Base-by-base conservation (phyloP, 352 stramenopile species). In the Stramenopiles sp. region DNA sequence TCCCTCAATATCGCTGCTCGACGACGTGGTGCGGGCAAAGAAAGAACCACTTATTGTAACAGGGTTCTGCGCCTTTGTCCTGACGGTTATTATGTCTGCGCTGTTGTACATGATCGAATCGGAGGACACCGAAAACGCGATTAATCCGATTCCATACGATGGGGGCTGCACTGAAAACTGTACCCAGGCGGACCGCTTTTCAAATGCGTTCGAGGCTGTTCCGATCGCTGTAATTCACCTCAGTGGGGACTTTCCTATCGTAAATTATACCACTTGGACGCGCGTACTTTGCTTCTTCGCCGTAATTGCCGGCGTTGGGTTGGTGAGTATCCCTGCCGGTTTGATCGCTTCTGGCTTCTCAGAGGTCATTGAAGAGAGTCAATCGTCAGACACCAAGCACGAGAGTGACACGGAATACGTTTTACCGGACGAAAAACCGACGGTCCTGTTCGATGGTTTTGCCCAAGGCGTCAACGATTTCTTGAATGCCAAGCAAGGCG, bases 1-100 rank as follows among this genome's bases (percentile, higher is more conserved):
- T 49, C 85, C 85, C 35, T 87, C 78, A 43, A 84, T 90, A 53
- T 80, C 80, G 53, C 74, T 90, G 12, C 82, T 90, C 36, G 85
- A 90, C 74, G 84, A 90, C 77, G 84, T 88, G 1, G 77, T 90
- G 32, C 78, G 85, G 3, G 74, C 87, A 1, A 90, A 90, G 74
- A 79, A 69, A 68, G 79, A 80, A 33, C 75, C 80, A 3, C 71
- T 90, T 0, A 76, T 79, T 6, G 78, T 87, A 2, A 80, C 82
- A 32, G 77, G 79, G 3, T 87, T 81, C 75, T 83, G 82, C 25
- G 82, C 85, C 1, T 73, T 80, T 3, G 84, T 84, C 12, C 77
- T 88, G 4, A 87, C 83, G 81, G 82, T 86, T 2, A 77, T 87
- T n/a, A 89, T 89, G 79, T 74, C 81, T 48, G 81, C 80, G 0